These are phyloP conservation scores for Rhizophagus clarus DNA, from an alignment of 192 early-diverging fungal species.

Conservation along the genomic window DNA sequence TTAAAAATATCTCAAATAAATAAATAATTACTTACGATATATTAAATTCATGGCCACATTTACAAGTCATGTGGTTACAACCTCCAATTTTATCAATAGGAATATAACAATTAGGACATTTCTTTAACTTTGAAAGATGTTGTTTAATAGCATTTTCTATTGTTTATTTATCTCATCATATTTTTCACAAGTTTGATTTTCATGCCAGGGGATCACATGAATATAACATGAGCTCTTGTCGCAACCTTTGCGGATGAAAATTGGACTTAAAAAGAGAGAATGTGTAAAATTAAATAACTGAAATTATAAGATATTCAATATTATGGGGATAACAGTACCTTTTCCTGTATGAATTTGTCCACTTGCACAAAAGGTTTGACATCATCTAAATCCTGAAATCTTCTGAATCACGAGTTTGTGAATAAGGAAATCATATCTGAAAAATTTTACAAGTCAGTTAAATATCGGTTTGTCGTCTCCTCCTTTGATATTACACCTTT, in stretches of 20 bases:
- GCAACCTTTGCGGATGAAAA: constrained; percentile 10
- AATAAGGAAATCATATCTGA: not conserved
- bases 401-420: not conserved
- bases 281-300: not conserved
- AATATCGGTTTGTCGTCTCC: no score
- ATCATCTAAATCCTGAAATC: not conserved
- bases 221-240: constrained; percentile 2
- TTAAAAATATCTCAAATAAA: no score
- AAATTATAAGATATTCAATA: not conserved
- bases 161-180: constrained; percentile 7
- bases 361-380: not conserved
- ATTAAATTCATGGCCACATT: constrained; percentile 12
- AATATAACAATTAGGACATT: not conserved
- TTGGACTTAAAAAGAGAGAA: not conserved
- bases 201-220: constrained; percentile 9
- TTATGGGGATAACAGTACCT: no score
- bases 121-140: not conserved
- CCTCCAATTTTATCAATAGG: constrained; percentile 8
- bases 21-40: constrained; percentile 16
- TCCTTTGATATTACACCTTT: no score
- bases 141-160: not conserved
- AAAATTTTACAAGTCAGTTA: not conserved
- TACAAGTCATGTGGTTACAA: constrained; percentile 26
- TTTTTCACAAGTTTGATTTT: constrained; percentile 6
- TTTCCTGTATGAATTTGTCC: constrained; percentile 9